Evolutionary conservation across 2,329 filamentous ascomycete species (phyloP).

Genomic region (Sclerotinia trifoliorum): DNA sequence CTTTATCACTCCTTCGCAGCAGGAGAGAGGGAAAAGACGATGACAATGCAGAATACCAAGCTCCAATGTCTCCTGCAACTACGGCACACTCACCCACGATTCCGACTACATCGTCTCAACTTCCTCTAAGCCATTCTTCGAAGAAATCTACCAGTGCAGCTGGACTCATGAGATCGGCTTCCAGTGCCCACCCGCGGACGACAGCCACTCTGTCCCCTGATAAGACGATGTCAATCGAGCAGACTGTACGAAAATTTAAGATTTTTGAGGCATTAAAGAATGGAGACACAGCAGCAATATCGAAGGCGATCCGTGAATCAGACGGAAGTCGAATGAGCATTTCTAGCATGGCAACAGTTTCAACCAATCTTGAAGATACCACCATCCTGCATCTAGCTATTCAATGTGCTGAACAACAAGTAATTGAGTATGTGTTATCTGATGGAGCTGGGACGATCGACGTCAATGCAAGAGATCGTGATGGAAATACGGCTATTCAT

Average conservation of each 20-base stretch:
- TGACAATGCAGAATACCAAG: slow-evolving; percentile 38
- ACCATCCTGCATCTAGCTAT: slow-evolving; percentile 91
- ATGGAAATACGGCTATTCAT: slow-evolving; percentile 92
- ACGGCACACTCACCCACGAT: slow-evolving; percentile 32
- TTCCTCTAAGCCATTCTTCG: slow-evolving; percentile 32
- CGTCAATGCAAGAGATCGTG: slow-evolving; percentile 85
- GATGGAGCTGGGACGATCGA: slow-evolving; percentile 67
- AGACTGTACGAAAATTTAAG: slow-evolving; percentile 91
- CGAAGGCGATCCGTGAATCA: slow-evolving; percentile 75
- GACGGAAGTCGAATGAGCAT: slow-evolving; percentile 43
- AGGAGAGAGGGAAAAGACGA: slow-evolving; percentile 43
- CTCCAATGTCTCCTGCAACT: slow-evolving; percentile 33
- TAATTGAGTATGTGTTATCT: slow-evolving; percentile 92
- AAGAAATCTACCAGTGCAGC: slow-evolving; percentile 36
- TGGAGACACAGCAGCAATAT: slow-evolving; percentile 88
- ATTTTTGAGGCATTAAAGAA: slow-evolving; percentile 89
- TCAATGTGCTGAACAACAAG: slow-evolving; percentile 88
- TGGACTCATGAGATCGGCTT: slow-evolving; percentile 35
- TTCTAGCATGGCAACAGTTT: slow-evolving; percentile 41
- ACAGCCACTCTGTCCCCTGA: slow-evolving; percentile 33
- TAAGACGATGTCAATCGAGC: slow-evolving; percentile 65
- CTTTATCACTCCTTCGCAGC: slow-evolving; percentile 52
- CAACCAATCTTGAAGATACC: slow-evolving; percentile 67
- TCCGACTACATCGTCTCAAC: slow-evolving; percentile 27
- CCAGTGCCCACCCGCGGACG: neutral